Evolutionary conservation across 257 asterid species (phyloP).

Genomic region (Pogostemon cablin): DNA sequence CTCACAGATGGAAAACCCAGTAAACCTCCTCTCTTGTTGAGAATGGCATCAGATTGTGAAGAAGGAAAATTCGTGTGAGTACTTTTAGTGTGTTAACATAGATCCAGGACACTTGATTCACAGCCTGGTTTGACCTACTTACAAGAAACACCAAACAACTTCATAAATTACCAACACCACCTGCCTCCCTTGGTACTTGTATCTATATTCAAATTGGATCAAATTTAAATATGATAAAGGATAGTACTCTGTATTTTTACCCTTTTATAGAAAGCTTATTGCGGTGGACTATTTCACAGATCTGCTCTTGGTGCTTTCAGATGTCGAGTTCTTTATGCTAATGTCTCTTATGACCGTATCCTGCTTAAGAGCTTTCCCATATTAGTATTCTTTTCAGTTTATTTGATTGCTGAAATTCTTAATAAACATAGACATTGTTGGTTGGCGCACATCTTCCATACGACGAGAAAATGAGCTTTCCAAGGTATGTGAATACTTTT

Average conservation of each 20-base stretch:
- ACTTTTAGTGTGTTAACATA: slow-evolving; percentile 21
- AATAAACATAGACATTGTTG: slow-evolving; percentile 51
- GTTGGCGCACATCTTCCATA: slow-evolving; percentile 63
- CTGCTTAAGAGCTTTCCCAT: slow-evolving; percentile 15
- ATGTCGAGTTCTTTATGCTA: slow-evolving; percentile 88
- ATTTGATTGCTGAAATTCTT: slow-evolving; percentile 33
- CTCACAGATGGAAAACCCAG: slow-evolving; percentile 82
- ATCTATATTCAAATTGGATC: neutral
- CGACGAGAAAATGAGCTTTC: slow-evolving; percentile 53
- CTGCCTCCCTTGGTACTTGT: neutral
- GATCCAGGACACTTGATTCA: slow-evolving; percentile 12
- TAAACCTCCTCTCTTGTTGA: slow-evolving; percentile 79
- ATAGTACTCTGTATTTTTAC: too few relatives aligned
- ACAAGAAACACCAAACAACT: neutral
- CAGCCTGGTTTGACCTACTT: neutral
- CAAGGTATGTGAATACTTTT: slow-evolving; percentile 39
- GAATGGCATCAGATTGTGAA: slow-evolving; percentile 86
- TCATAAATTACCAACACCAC: neutral
- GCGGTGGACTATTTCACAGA: slow-evolving; percentile 53
- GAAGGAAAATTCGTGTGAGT: slow-evolving; percentile 84
- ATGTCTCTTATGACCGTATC: slow-evolving; percentile 86
- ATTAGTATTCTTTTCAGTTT: slow-evolving; percentile 16
- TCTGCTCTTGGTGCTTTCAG: slow-evolving; percentile 87
- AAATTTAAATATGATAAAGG: too few relatives aligned
- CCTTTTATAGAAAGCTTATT: slow-evolving; percentile 21